phyloP scores from a whole-genome alignment of 352 stramenopile genomes.

The Pythium brassicae region DNA sequence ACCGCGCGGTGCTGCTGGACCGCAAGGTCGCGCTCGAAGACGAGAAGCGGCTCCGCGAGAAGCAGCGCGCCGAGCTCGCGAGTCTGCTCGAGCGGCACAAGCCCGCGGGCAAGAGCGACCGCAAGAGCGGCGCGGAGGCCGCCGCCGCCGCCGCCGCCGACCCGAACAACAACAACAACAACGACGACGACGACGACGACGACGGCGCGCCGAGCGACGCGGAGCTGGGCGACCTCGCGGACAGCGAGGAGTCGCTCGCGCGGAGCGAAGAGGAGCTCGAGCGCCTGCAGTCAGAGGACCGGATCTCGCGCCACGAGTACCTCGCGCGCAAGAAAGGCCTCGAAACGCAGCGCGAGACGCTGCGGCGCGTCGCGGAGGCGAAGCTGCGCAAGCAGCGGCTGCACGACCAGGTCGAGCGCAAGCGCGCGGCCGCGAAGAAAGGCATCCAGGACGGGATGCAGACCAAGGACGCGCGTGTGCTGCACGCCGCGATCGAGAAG shows the following conservation, averaged over 20 bases:
- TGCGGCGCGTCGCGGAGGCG: conserved; percentile 48
- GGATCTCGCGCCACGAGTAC: conserved; percentile 81
- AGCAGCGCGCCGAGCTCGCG: conserved; percentile 61
- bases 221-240: conserved; percentile 55
- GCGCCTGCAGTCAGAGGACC: conserved; percentile 45
- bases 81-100: conserved; percentile 51
- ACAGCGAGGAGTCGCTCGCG: conserved; percentile 51
- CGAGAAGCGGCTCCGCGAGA: conserved; percentile 77
- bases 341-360: conserved; percentile 56
- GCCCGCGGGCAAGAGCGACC: conserved; percentile 35
- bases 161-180: conserved; percentile 32
- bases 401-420: conserved; percentile 64
- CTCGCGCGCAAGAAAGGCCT: conserved; percentile 69
- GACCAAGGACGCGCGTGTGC: conserved; percentile 47
- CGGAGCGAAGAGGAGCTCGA: conserved; percentile 80
- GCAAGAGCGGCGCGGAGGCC: conserved; percentile 24
- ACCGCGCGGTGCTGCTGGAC: conserved; percentile 56
- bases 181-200: conserved; percentile 35
- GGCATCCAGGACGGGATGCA: conserved; percentile 58
- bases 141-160: conserved; percentile 10
- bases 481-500: conserved; percentile 64
- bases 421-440: conserved; percentile 55
- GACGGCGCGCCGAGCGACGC: conserved; percentile 49
- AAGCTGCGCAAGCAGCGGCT: conserved; percentile 63
- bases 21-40: conserved; percentile 65